phyloP scores from a whole-genome alignment of 2,329 filamentous ascomycete genomes.

The Seiridium unicorne region DNA sequence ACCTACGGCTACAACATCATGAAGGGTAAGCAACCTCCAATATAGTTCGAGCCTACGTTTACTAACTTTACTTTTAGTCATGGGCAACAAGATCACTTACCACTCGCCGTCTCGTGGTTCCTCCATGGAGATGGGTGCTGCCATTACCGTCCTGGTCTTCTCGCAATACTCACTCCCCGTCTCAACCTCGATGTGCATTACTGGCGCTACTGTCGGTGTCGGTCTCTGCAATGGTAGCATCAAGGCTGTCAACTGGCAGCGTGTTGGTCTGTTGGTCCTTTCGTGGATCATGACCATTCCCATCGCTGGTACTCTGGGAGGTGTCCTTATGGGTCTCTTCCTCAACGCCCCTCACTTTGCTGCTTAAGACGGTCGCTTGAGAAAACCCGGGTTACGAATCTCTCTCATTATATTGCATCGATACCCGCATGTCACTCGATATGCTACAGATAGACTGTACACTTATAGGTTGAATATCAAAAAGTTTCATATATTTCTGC shows the following conservation, averaged over 20 bases:
- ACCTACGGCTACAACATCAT: constrained; percentile 85
- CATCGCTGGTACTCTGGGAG: constrained; percentile 56
- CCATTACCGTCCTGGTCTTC: constrained; percentile 74
- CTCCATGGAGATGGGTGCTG: constrained; percentile 79
- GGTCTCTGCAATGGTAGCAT: constrained; percentile 72
- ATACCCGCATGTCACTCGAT: not conserved
- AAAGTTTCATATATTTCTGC: not conserved
- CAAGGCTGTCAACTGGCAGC: constrained; percentile 75
- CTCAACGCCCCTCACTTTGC: constrained; percentile 60
- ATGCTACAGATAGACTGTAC: constrained; percentile 1
- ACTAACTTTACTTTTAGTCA: constrained; percentile 34
- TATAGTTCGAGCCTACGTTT: constrained; percentile 4
- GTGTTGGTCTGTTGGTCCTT: constrained; percentile 64
- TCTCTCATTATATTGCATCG: not conserved
- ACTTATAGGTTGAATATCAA: not conserved
- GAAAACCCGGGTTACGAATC: too few species aligned
- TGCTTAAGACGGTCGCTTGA: not conserved
- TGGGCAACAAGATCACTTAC: constrained; percentile 60
- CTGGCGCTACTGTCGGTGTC: constrained; percentile 74
- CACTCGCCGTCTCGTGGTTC: constrained; percentile 39
- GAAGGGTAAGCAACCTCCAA: constrained; percentile 55
- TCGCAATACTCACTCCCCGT: constrained; percentile 74
- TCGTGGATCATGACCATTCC: constrained; percentile 68
- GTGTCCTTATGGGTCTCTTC: constrained; percentile 45
- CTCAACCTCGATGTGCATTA: constrained; percentile 78